Conservation (phyloP, 306 rosid species). For the Malus fusca region DNA sequence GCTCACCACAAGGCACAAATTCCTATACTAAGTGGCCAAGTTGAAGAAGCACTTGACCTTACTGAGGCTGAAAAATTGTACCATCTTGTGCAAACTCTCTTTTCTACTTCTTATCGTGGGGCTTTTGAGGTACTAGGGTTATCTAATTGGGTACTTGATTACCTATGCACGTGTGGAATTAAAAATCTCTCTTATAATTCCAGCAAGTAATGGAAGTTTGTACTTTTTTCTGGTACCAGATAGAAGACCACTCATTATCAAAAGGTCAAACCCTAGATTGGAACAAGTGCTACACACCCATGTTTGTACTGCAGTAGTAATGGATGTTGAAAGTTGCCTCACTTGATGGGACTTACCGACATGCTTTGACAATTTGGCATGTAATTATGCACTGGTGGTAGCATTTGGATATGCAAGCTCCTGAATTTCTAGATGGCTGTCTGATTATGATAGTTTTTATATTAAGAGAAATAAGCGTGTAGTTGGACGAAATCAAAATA, state of each 20-base stretch:
- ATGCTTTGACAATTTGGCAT: neutral
- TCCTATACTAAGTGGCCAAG: conserved; percentile 35
- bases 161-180: neutral
- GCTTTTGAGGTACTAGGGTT: neutral
- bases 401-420: neutral
- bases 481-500: too few species aligned
- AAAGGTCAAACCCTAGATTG: conserved; percentile 22
- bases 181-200: neutral
- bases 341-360: conserved; percentile 1
- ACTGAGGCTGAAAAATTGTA: neutral
- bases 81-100: neutral
- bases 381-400: neutral
- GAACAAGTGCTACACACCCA: conserved; percentile 6
- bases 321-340: neutral
- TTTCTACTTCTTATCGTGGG: neutral
- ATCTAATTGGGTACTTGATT: neutral
- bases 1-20: conserved; percentile 21
- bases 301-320: conserved; percentile 9
- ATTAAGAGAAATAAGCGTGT: too few species aligned
- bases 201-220: neutral
- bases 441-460: too few species aligned
- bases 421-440: too few species aligned
- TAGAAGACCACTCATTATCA: conserved; percentile 8
- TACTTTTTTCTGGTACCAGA: conserved; percentile 25
- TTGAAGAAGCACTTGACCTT: conserved; percentile 34